A percentile compares a stretch with the other conserved stretches of the same genome.
Evolutionary conservation across 192 early-diverging fungal genomes (phyloP).

Genomic region (Coemansia sp.): DNA sequence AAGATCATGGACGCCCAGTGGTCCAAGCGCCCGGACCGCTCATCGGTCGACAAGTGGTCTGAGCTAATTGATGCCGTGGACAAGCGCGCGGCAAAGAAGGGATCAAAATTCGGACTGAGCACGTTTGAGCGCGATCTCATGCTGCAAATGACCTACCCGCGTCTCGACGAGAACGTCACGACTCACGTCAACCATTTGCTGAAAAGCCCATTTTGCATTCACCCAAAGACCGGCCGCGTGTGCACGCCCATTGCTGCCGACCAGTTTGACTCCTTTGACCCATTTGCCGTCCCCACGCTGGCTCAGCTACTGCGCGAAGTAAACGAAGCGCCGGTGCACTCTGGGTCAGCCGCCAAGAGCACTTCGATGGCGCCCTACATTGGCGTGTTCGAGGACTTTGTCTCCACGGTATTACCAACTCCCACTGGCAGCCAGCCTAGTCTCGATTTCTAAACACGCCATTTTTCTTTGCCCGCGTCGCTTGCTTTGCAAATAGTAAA

Average conservation of each 20-base stretch:
- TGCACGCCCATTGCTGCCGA: conserved; percentile 88
- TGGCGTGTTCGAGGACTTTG: conserved; percentile 67
- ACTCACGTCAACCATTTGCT: conserved; percentile 91
- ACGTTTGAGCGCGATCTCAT: conserved; percentile 67
- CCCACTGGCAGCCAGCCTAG: conserved; percentile 13
- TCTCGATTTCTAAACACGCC: conserved; percentile 31
- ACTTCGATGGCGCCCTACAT: conserved; percentile 59
- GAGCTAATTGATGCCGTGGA: conserved; percentile 47
- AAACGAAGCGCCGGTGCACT: conserved; percentile 20
- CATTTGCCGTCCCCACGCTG: conserved; percentile 74
- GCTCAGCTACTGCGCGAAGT: conserved; percentile 65
- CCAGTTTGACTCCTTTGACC: conserved; percentile 80
- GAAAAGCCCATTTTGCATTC: conserved; percentile 96
- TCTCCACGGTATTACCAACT: conserved; percentile 32
- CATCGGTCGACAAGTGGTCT: conserved; percentile 52
- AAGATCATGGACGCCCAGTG: conserved; percentile 38
- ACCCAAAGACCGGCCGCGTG: conserved; percentile 92
- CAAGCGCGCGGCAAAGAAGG: conserved; percentile 26
- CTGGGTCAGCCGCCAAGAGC: conserved; percentile 9
- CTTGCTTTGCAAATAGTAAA: background rate
- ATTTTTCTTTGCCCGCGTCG: background rate
- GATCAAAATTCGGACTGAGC: conserved; percentile 39
- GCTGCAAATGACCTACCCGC: conserved; percentile 90
- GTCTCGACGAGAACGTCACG: conserved; percentile 90
- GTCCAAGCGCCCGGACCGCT: conserved; percentile 29